These are phyloP conservation scores for Hansenula anomala DNA, from an alignment of 1,139 yeast species.

Conservation along the genomic window DNA sequence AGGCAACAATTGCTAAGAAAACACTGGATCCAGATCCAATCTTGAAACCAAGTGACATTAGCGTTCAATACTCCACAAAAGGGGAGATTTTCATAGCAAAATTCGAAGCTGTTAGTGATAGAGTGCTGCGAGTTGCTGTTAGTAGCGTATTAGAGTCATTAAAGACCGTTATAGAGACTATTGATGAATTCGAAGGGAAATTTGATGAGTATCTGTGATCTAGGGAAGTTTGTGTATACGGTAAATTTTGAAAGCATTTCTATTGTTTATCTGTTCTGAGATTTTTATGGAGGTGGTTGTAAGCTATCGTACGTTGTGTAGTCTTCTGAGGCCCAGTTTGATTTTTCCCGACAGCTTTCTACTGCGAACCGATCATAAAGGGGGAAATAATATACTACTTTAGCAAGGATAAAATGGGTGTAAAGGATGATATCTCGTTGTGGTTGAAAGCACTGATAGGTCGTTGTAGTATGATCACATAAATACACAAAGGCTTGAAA, in stretches of 20 bases:
- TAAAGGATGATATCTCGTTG: too few species aligned
- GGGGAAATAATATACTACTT: too few species aligned
- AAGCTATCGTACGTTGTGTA: too few species aligned
- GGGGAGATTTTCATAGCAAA: slow-evolving; percentile 31
- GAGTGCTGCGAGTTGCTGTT: slow-evolving; percentile 66
- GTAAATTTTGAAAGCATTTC: too few species aligned
- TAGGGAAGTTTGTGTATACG: neutral
- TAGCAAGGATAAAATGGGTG: too few species aligned
- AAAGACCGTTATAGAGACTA: slow-evolving; percentile 64
- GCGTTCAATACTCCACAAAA: slow-evolving; percentile 35
- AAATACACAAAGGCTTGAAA: too few species aligned
- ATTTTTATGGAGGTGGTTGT: neutral
- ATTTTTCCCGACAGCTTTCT: too few species aligned
- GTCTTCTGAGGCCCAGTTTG: too few species aligned
- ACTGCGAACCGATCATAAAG: too few species aligned
- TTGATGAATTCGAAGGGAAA: slow-evolving; percentile 54
- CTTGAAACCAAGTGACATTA: slow-evolving; percentile 55
- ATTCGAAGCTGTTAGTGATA: slow-evolving; percentile 54
- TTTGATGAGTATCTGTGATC: neutral
- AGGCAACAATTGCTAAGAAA: slow-evolving; percentile 58
- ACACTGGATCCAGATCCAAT: slow-evolving; percentile 77
- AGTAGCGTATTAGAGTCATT: slow-evolving; percentile 63
- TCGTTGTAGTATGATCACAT: too few species aligned
- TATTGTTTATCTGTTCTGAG: too few species aligned
- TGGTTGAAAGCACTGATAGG: too few species aligned